Conservation (phyloP, 441 rosid genomes). For the Hypseocharis bilobata region DNA sequence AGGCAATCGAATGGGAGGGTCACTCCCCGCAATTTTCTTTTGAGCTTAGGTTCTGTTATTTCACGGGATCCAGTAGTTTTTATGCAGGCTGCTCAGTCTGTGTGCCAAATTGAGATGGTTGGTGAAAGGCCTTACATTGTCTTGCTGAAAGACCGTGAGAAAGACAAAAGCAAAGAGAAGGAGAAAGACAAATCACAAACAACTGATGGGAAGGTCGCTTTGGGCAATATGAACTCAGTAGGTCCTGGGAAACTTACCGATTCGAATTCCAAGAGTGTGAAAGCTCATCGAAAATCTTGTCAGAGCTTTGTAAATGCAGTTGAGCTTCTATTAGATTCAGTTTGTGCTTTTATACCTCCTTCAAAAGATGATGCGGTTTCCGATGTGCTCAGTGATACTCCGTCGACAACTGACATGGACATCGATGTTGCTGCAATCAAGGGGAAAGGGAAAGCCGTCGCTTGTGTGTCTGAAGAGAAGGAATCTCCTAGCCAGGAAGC, state of each 20-base stretch:
- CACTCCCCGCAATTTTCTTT: conserved; percentile 71
- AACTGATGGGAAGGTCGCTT: conserved; percentile 54
- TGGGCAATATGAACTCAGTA: conserved; percentile 31
- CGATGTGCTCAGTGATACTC: conserved; percentile 30
- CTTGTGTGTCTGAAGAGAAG: conserved; percentile 46
- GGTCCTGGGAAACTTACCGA: conserved; percentile 42
- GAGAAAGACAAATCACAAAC: conserved; percentile 55
- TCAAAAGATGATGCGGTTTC: conserved; percentile 41
- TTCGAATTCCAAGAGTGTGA: conserved; percentile 54
- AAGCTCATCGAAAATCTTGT: conserved; percentile 66
- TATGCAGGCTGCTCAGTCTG: conserved; percentile 71
- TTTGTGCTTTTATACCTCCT: conserved; percentile 61
- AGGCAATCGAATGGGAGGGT: conserved; percentile 83
- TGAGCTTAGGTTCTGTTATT: conserved; percentile 63
- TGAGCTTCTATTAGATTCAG: conserved; percentile 83
- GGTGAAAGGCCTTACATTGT: conserved; percentile 89
- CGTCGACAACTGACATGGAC: conserved; percentile 68
- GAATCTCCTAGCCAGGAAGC: conserved; percentile 48
- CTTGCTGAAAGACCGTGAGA: conserved; percentile 84
- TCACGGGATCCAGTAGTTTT: conserved; percentile 80
- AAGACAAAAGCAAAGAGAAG: conserved; percentile 62
- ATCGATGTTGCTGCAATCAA: conserved; percentile 69
- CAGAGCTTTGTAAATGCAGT: conserved; percentile 73
- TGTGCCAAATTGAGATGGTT: conserved; percentile 91
- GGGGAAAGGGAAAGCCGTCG: conserved; percentile 90